A percentile compares a stretch with the other conserved stretches of the same genome.
Evolutionary conservation across 345 rosid species (phyloP).

Genomic region (Gossypium ekmanianum): DNA sequence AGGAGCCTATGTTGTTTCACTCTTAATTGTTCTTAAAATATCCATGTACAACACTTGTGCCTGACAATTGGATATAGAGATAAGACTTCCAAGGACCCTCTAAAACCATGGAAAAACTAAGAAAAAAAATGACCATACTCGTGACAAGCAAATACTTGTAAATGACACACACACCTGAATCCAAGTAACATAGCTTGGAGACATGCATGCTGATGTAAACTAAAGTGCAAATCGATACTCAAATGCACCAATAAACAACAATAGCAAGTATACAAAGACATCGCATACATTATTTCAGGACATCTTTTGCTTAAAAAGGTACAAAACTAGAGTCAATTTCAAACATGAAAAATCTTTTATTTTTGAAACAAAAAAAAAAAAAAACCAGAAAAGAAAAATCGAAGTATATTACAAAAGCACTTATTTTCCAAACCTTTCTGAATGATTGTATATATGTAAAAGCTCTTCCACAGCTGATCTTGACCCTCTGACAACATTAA

Average conservation of each 20-base stretch:
- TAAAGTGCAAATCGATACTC: not conserved
- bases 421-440: conserved; percentile 64
- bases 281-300: not conserved
- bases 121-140: not conserved
- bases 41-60: not conserved
- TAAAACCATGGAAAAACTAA: not conserved
- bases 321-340: not conserved
- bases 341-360: not conserved
- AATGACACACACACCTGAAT: not conserved
- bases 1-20: not conserved
- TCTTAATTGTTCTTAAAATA: not conserved
- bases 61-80: not conserved
- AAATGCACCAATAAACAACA: not conserved
- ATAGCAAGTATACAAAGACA: not conserved
- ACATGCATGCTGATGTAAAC: not conserved
- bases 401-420: not conserved
- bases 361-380: not conserved
- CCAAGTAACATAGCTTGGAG: not conserved
- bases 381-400: not conserved
- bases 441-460: conserved; percentile 76
- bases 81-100: not conserved
- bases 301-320: not conserved
- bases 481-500: conserved; percentile 89
- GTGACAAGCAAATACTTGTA: not conserved
- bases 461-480: conserved; percentile 86